These are phyloP conservation scores for Vanderwaltozyma tropicalis DNA, from an alignment of 805 yeast species.

Conservation along the genomic window DNA sequence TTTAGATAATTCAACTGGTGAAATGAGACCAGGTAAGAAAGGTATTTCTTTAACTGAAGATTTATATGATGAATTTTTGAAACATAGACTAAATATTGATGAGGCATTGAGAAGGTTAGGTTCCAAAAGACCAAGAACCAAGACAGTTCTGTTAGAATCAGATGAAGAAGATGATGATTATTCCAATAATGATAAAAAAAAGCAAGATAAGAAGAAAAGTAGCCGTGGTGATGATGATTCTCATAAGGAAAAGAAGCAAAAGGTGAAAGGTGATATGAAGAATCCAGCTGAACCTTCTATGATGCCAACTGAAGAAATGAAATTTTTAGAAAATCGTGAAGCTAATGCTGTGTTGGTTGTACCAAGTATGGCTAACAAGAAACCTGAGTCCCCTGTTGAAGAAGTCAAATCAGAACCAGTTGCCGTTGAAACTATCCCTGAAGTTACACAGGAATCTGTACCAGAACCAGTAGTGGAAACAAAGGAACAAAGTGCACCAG, in stretches of 20 bases:
- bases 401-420: background rate
- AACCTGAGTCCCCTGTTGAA: background rate
- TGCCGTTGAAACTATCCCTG: background rate
- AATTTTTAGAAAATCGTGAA: constrained; percentile 25
- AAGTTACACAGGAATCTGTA: background rate
- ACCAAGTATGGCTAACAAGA: constrained; percentile 18
- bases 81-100: constrained; percentile 28
- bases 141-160: constrained; percentile 22
- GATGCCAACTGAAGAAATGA: constrained; percentile 23
- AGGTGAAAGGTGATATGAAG: constrained; percentile 6
- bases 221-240: constrained; percentile 3
- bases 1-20: constrained; percentile 43
- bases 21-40: constrained; percentile 72
- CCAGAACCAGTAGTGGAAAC: background rate
- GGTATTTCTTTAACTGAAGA: constrained; percentile 33
- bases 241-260: constrained; percentile 17
- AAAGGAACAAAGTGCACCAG: constrained; percentile 1
- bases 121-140: constrained; percentile 26
- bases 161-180: constrained; percentile 21
- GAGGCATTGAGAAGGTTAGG: constrained; percentile 30
- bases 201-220: background rate
- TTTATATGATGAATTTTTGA: constrained; percentile 27
- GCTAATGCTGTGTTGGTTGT: constrained; percentile 24
- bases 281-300: constrained; percentile 28
- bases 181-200: constrained; percentile 6